Percentiles rank a stretch among this genome's conserved stretches.
Evolutionary conservation across 2,329 filamentous ascomycete species (phyloP).

Genomic region (Kalmusia sp.): DNA sequence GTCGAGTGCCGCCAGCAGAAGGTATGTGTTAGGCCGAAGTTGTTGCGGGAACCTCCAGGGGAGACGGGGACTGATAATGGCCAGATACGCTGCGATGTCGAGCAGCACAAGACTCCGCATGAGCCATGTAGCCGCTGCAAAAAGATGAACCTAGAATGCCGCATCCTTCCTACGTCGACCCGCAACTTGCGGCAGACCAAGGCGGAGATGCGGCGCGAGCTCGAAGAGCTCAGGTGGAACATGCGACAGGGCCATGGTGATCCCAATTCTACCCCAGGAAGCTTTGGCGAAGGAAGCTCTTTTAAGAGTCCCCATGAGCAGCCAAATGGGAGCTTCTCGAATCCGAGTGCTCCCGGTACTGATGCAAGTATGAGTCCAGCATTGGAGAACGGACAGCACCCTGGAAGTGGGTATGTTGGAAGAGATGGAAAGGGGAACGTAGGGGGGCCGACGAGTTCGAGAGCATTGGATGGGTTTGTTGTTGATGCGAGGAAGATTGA

Average conservation of each 20-base stretch:
- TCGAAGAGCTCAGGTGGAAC: slow-evolving; percentile 46
- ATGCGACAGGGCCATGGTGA: slow-evolving; percentile 36
- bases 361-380: slow-evolving; percentile 40
- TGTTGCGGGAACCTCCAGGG: not conserved
- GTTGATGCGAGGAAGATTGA: slow-evolving; percentile 42
- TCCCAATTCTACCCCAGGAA: slow-evolving; percentile 33
- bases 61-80: not conserved
- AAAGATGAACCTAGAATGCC: slow-evolving; percentile 45
- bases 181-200: slow-evolving; percentile 47
- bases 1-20: slow-evolving; percentile 49
- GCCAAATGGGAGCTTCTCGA: slow-evolving; percentile 34
- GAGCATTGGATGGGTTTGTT: slow-evolving; percentile 39
- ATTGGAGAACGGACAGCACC: slow-evolving; percentile 22
- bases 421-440: slow-evolving; percentile 30
- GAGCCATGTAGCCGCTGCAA: slow-evolving; percentile 44
- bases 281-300: slow-evolving; percentile 29
- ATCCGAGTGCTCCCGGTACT: slow-evolving; percentile 30
- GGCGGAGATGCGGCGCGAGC: slow-evolving; percentile 46
- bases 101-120: slow-evolving; percentile 46
- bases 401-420: not conserved
- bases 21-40: slow-evolving; percentile 24
- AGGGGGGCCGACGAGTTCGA: slow-evolving; percentile 28
- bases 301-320: slow-evolving; percentile 32
- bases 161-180: slow-evolving; percentile 45
- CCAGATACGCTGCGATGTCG: slow-evolving; percentile 48